These are phyloP conservation scores for Ramalina intermedia DNA, from an alignment of 495 filamentous ascomycete genomes.

Conservation along the genomic window DNA sequence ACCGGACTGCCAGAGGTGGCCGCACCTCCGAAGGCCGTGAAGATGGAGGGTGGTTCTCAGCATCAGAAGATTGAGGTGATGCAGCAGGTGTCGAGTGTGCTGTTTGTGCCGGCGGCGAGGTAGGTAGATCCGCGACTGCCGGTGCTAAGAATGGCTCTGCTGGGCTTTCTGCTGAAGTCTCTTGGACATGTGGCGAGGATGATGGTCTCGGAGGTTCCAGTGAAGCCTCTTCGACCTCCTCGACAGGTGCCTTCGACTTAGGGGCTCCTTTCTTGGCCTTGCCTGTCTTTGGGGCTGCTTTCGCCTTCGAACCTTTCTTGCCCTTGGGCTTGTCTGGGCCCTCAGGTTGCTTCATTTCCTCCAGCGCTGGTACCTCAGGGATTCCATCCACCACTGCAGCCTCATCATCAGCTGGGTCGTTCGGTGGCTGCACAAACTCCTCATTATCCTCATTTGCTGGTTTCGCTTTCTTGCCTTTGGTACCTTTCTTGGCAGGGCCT, in stretches of 20 bases:
- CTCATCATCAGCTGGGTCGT: background rate
- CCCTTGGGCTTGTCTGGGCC: background rate
- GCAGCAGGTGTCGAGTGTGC: slow-evolving; percentile 4
- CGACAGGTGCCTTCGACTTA: background rate
- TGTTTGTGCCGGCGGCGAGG: background rate
- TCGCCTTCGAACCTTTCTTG: background rate
- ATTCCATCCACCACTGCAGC: background rate
- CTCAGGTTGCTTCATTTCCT: slow-evolving; percentile 45
- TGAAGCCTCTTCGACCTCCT: background rate
- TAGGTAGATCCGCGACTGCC: background rate
- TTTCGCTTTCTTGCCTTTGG: slow-evolving; percentile 30
- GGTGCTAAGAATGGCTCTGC: background rate
- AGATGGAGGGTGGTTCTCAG: slow-evolving; percentile 62
- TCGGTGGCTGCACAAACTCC: slow-evolving; percentile 17
- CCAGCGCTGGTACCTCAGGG: slow-evolving; percentile 73
- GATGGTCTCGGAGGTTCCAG: background rate
- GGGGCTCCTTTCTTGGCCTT: slow-evolving; percentile 16
- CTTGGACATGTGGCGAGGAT: background rate
- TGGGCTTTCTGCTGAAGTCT: background rate
- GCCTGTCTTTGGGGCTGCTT: slow-evolving; percentile 13
- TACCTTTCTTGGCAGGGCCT: slow-evolving; percentile 32
- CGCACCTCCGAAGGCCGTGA: slow-evolving; percentile 35
- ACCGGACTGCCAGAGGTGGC: slow-evolving; percentile 15
- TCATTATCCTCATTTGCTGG: slow-evolving; percentile 13
- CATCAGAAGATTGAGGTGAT: slow-evolving; percentile 66